Evolutionary conservation across 768 basidiomycete genomes (phyloP).

Genomic region (Paxillus ammoniavirescens): DNA sequence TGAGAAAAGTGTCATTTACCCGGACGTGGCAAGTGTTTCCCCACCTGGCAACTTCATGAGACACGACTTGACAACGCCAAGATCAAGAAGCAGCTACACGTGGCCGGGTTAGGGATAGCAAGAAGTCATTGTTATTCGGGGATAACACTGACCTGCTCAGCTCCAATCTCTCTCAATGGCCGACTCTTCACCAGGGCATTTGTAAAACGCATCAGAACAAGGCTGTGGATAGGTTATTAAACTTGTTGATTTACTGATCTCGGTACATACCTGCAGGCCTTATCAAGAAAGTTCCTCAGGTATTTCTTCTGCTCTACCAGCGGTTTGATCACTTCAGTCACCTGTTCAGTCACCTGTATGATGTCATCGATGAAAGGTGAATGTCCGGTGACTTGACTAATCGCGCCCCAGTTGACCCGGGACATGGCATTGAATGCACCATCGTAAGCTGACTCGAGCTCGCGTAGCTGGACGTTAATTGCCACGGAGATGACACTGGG

Average conservation of each 20-base stretch:
- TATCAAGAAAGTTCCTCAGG: constrained; percentile 88
- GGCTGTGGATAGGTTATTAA: constrained; percentile 39
- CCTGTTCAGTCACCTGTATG: constrained; percentile 68
- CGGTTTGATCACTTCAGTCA: constrained; percentile 74
- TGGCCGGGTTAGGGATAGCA: constrained; percentile 8
- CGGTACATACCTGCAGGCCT: constrained; percentile 73
- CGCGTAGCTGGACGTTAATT: constrained; percentile 75
- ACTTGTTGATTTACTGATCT: not conserved
- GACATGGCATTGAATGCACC: constrained; percentile 73
- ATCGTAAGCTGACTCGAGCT: constrained; percentile 85
- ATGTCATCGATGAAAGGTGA: constrained; percentile 82
- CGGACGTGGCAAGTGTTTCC: constrained; percentile 53
- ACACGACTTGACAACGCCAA: constrained; percentile 83
- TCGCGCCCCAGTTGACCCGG: constrained; percentile 72
- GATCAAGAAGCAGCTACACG: constrained; percentile 79
- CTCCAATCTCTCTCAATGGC: constrained; percentile 89
- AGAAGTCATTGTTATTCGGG: not conserved
- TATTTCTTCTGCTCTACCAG: constrained; percentile 95
- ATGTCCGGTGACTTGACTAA: constrained; percentile 84
- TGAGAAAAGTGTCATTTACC: constrained; percentile 36
- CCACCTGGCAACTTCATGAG: constrained; percentile 77
- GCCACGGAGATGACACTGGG: constrained; percentile 80
- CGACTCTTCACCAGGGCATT: constrained; percentile 86
- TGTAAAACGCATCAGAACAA: constrained; percentile 85
- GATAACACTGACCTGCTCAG: constrained; percentile 71